Evolutionary conservation across 1,139 yeast genomes (phyloP), one percentile per base, ranked within the genome.

Genomic region (Ogataea hybrid): DNA sequence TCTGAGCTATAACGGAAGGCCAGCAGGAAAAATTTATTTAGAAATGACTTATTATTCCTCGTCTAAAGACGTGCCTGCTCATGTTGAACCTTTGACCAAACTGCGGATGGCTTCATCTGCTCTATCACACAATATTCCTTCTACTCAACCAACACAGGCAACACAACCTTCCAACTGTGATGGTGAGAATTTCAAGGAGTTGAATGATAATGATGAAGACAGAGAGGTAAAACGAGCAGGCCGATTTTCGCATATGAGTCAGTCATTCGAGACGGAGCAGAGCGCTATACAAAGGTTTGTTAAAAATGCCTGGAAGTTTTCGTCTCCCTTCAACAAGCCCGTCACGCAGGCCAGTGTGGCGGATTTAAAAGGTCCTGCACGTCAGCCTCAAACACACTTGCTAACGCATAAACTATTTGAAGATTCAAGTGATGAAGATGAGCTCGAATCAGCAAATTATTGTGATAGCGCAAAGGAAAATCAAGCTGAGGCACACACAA

Each of bases 1-100:
- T 35, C 68, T 92, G 48, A 68, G 70, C 28, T 77, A 78, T 57
- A 83, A 80, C n/a, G 83, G 80, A 10, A 76, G 80, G 54, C 79
- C 85, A 42, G 96, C 97, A 1, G 98, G 98, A 1, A 86, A 79
- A 64, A 78, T 92, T 1, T 90, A 83, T 62, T 66, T 94, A 42
- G 97, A 92, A 58, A 83, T 92, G 84, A 88, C 97, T 0, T 92
- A 87, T 58, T 88, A 87, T 58, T 94, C 96, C 0, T 64, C 73
- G 14, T 72, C 77, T 2, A 81, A 79, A 0, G 56, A 55, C 38
- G 61, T 61, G 7, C 66, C 67, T 9, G 45, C 54, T 5, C 52
- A 48, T 4, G 55, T 60, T 5, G 54, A 52, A 18, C 20, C 7
- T 23, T 7, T 11, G 10, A 23, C 12, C 11, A 4, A 11, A 10